Evolutionary conservation across 495 filamentous ascomycete genomes (phyloP), one percentile per base, ranked within the genome.

Genomic region (Aspergillus egyptiacus): DNA sequence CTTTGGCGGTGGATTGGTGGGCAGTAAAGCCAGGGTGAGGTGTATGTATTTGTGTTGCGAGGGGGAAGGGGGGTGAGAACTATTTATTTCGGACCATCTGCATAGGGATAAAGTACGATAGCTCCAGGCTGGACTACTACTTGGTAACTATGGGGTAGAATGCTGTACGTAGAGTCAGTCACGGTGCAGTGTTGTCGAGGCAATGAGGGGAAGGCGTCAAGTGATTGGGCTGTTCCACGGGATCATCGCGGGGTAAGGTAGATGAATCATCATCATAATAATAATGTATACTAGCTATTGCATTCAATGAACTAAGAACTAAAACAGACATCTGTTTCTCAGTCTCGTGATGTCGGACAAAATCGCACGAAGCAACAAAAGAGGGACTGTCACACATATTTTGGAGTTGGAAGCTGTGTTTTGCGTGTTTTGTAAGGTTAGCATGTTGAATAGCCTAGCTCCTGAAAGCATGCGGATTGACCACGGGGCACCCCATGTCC

Each of bases 221-320:
- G 54, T 57, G 54, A 57, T 57, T 47, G 20, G 50, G 7, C 20
- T 25, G 35, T 46, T 45, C 54, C 49, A 53, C 48, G 54, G 49
- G 49, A 57, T 55, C 46, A 49, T 43, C 33, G 32, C 32, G 46
- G 51, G 44, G 51, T 54, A 42, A n/a, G 13, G 6, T 5, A 17
- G 24, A 48, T 25, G 17, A 34, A 36, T 23, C 31, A 36, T 40
- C 19, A 36, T n/a, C n/a, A n/a, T n/a, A 24, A 36, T 13, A 18
- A 23, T 17, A 14, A 46, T 23, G 13, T 2, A 11, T 15, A 35
- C 14, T 33, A 24, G 7, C 13, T 14, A 30, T 28, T 27, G 24
- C 24, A 31, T 13, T 31, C 15, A 27, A 25, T 40, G 10, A 40
- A 25, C 5, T 8, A 14, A 42, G 14, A 46, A 14, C 19, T 46